Evolutionary conservation across 495 filamentous ascomycete genomes (phyloP), one percentile per base, ranked within the genome.

Genomic region (Aspergillus steynii): DNA sequence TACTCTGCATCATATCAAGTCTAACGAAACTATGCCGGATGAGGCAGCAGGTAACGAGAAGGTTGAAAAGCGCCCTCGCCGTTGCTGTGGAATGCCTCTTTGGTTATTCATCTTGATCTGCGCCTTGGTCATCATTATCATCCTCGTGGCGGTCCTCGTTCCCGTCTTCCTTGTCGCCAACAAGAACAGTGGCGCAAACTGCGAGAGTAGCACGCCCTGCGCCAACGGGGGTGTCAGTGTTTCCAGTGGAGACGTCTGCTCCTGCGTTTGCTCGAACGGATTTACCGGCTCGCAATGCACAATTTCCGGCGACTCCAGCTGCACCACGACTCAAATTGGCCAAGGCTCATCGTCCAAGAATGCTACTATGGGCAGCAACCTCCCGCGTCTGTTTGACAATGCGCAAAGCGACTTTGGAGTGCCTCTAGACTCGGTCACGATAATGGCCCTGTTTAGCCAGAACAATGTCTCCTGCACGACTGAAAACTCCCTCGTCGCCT

Each of bases 401-500:
- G 85, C 90, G 0, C 69, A 86, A 56, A 59, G 74, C 7, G 89
- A 91, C 57, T 99, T 90, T 71, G 88, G 86, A 37, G 87, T 99
- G 53, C 82, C 86, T 2, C 84, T 99, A 3, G 81, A 87, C 61
- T 74, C 80, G 7, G 77, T 82, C 4, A 78, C 80, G 7, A 79
- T 98, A 63, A 80, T 97, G 61, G 83, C 87, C 0, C 82, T 92
- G 52, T 93, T 99, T 73, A 91, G 87, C 67, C 74, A 82, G 47
- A 85, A 79, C 37, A 87, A 87, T 60, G 78, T 96, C 34, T 87
- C 86, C 52, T 99, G 95, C 73, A 85, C 82, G 1, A 83, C 86
- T 0, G 86, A 97, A 74, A 97, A 97, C 62, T 86, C 90, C 0
- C 83, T 99, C 26, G 87, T 98, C 7, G 88, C 90, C 0, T 96